phyloP scores from a whole-genome alignment of 2,329 filamentous ascomycete species.

The Monilinia aucupariae region DNA sequence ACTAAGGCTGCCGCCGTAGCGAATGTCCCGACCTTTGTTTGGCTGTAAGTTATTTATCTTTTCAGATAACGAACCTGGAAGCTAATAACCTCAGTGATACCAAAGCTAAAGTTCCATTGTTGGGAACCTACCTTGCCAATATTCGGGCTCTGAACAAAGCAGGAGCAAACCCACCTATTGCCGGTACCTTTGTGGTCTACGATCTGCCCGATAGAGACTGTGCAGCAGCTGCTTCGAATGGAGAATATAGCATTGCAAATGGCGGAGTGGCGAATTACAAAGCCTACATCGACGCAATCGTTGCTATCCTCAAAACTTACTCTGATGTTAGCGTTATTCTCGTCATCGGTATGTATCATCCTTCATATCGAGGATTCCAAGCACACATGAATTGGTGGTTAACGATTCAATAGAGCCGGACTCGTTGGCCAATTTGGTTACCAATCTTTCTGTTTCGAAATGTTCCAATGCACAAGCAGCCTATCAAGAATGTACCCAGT shows the following conservation, averaged over 20 bases:
- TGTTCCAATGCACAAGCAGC: conserved; percentile 49
- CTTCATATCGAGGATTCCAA: background rate
- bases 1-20: conserved; percentile 46
- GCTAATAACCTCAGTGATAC: conserved; percentile 37
- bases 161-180: conserved; percentile 43
- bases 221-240: conserved; percentile 57
- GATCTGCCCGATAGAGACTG: conserved; percentile 60
- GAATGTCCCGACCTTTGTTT: conserved; percentile 47
- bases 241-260: conserved; percentile 53
- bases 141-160: conserved; percentile 44
- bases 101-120: conserved; percentile 43
- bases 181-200: conserved; percentile 54
- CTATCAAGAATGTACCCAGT: conserved; percentile 51
- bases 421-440: conserved; percentile 57
- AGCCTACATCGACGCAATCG: conserved; percentile 51
- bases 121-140: conserved; percentile 44
- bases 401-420: conserved; percentile 47
- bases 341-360: conserved; percentile 41
- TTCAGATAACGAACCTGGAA: background rate
- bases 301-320: conserved; percentile 47
- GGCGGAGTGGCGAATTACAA: conserved; percentile 45
- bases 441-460: conserved; percentile 50
- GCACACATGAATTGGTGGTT: background rate
- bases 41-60: conserved; percentile 41
- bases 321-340: conserved; percentile 46